Percentiles rank a stretch among this genome's conserved stretches.
Evolutionary conservation across 2,329 filamentous ascomycete species (phyloP).

Genomic region (Ascochyta viciae-villosae): DNA sequence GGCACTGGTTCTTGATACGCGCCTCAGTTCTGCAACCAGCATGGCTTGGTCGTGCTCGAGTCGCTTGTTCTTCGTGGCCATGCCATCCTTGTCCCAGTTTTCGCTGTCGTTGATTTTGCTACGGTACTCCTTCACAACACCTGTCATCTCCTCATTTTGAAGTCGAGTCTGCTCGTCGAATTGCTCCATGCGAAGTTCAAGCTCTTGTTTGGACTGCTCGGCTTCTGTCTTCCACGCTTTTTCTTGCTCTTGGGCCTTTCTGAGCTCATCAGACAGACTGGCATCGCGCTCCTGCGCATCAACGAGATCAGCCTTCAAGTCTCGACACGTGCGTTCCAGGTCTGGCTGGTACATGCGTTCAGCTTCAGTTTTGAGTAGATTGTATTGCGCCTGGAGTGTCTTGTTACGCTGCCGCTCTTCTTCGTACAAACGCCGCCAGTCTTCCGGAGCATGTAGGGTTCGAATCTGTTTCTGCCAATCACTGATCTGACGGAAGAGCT

Average conservation of each 20-base stretch:
- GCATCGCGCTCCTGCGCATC: neutral
- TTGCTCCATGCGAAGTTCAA: neutral
- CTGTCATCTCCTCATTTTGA: neutral
- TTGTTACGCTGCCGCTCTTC: neutral
- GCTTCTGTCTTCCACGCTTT: neutral
- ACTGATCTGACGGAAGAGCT: neutral
- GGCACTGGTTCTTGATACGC: neutral
- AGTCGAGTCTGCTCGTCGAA: neutral
- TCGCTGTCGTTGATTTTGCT: neutral
- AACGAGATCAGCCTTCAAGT: neutral
- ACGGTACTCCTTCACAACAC: neutral
- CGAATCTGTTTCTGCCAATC: neutral
- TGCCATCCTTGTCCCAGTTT: neutral
- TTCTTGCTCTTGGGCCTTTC: neutral
- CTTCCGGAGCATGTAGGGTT: neutral
- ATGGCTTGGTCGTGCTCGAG: neutral
- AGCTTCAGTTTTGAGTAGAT: neutral
- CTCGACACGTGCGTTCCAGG: neutral
- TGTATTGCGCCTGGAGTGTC: neutral
- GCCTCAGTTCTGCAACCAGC: neutral
- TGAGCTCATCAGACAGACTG: neutral
- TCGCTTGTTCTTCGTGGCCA: neutral
- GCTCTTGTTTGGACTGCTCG: neutral
- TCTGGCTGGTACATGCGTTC: neutral
- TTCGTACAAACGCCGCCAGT: neutral